Percentiles rank a stretch among this genome's conserved stretches.
phyloP scores from a whole-genome alignment of 1,284 basidiomycete species.

The Heliocybe sulcata region DNA sequence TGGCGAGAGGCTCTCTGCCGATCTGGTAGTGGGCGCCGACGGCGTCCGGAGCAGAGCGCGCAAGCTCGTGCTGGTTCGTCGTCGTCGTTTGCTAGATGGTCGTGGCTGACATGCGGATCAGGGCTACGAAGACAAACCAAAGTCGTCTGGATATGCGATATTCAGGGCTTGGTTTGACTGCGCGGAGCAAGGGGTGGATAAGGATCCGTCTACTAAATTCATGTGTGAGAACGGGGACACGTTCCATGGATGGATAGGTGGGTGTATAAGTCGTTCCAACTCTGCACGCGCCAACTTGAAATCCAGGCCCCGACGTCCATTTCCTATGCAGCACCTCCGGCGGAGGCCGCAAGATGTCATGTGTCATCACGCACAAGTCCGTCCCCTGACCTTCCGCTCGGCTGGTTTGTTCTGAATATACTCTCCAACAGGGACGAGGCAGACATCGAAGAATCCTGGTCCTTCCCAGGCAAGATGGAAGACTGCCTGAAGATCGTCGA shows the following conservation, averaged over 20 bases:
- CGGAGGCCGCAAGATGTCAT: slow-evolving; percentile 15
- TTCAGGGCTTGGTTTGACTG: slow-evolving; percentile 21
- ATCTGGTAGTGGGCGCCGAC: slow-evolving; percentile 23
- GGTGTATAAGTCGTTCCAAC: not conserved
- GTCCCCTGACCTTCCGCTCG: not conserved
- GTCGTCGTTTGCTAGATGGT: not conserved
- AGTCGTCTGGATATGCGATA: slow-evolving; percentile 20
- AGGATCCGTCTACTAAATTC: slow-evolving; percentile 18
- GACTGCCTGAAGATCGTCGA: slow-evolving; percentile 19
- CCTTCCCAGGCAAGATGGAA: slow-evolving; percentile 12
- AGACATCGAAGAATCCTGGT: slow-evolving; percentile 14
- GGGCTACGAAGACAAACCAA: slow-evolving; percentile 20
- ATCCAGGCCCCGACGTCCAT: slow-evolving; percentile 20
- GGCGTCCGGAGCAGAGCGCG: slow-evolving; percentile 20
- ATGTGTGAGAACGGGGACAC: slow-evolving; percentile 15
- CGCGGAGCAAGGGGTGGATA: slow-evolving; percentile 15
- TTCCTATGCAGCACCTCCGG: slow-evolving; percentile 15
- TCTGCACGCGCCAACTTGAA: too few species aligned
- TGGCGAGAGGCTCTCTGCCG: slow-evolving; percentile 16
- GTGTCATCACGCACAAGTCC: slow-evolving; percentile 19
- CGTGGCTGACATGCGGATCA: slow-evolving; percentile 18
- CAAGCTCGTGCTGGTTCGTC: slow-evolving; percentile 18
- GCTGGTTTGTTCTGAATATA: not conserved
- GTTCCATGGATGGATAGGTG: slow-evolving; percentile 18
- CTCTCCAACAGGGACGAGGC: slow-evolving; percentile 14